These are phyloP conservation scores for Murraya paniculata DNA, from an alignment of 345 rosid species.

Conservation along the genomic window DNA sequence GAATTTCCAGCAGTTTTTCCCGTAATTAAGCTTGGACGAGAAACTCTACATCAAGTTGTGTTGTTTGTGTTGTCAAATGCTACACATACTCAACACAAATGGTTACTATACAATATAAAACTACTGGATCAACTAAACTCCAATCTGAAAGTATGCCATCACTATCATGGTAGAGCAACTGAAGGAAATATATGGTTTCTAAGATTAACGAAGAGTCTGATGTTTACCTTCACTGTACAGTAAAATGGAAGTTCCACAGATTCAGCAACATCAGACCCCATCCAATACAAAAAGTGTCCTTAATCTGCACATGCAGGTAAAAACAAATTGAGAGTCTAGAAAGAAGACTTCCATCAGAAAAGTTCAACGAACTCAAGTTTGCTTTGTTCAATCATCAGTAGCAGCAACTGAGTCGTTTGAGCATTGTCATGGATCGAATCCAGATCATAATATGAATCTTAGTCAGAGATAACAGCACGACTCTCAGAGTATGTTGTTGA, in stretches of 20 bases:
- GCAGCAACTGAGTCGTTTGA: neutral
- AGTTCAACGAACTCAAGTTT: neutral
- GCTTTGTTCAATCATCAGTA: neutral
- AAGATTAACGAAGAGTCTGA: neutral
- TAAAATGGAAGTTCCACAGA: conserved; percentile 1
- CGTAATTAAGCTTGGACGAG: neutral
- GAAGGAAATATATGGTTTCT: neutral
- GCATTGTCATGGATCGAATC: too few relatives aligned
- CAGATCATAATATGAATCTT: neutral
- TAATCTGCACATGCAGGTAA: conserved; percentile 2
- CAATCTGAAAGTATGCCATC: neutral
- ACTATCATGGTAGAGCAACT: neutral
- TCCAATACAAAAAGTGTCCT: neutral
- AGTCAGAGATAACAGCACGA: too few relatives aligned
- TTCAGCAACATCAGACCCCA: conserved; percentile 13
- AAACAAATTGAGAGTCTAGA: neutral
- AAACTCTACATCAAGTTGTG: neutral
- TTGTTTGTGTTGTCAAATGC: neutral
- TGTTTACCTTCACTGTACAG: conserved; percentile 11
- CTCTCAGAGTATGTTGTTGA: too few relatives aligned
- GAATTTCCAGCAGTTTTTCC: neutral
- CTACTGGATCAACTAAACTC: neutral
- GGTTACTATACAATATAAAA: neutral
- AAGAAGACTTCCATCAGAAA: neutral
- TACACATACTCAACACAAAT: neutral